Evolutionary conservation across 495 filamentous ascomycete species (phyloP).

Genomic region (Mycothermus thermophilus): DNA sequence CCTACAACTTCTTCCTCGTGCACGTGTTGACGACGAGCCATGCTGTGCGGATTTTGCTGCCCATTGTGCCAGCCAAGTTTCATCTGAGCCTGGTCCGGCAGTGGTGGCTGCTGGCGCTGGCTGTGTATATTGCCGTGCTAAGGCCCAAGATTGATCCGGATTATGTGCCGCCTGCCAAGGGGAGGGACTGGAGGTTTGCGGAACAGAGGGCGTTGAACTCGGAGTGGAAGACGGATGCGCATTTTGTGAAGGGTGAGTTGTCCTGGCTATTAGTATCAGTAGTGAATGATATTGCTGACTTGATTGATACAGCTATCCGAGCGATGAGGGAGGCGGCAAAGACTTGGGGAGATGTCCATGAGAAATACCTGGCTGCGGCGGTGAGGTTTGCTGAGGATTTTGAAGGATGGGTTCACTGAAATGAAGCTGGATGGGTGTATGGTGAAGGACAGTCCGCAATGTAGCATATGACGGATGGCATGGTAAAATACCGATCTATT

Average conservation of each 20-base stretch:
- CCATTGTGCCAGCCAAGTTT: slow-evolving; percentile 56
- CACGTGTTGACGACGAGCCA: slow-evolving; percentile 75
- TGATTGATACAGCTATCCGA: slow-evolving; percentile 39
- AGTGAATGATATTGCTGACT: slow-evolving; percentile 3
- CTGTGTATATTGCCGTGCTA: slow-evolving; percentile 61
- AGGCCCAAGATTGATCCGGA: slow-evolving; percentile 57
- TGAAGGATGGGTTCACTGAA: slow-evolving; percentile 43
- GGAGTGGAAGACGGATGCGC: slow-evolving; percentile 52
- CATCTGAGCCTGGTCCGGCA: slow-evolving; percentile 61
- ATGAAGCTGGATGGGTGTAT: too few relatives aligned
- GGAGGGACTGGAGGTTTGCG: slow-evolving; percentile 64
- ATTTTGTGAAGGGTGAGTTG: slow-evolving; percentile 59
- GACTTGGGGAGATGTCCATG: slow-evolving; percentile 74
- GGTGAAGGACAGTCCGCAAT: too few relatives aligned
- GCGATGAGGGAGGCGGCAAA: slow-evolving; percentile 58
- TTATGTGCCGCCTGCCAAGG: slow-evolving; percentile 47
- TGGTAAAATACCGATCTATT: too few relatives aligned
- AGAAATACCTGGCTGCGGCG: slow-evolving; percentile 64
- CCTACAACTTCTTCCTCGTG: slow-evolving; percentile 75
- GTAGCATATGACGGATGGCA: too few relatives aligned
- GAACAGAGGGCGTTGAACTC: slow-evolving; percentile 52
- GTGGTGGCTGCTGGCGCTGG: slow-evolving; percentile 77
- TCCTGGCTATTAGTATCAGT: neutral
- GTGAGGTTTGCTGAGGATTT: slow-evolving; percentile 71
- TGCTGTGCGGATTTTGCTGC: slow-evolving; percentile 73